These are phyloP conservation scores for Osmanthus fragrans DNA, from an alignment of 257 asterid species.

Conservation along the genomic window DNA sequence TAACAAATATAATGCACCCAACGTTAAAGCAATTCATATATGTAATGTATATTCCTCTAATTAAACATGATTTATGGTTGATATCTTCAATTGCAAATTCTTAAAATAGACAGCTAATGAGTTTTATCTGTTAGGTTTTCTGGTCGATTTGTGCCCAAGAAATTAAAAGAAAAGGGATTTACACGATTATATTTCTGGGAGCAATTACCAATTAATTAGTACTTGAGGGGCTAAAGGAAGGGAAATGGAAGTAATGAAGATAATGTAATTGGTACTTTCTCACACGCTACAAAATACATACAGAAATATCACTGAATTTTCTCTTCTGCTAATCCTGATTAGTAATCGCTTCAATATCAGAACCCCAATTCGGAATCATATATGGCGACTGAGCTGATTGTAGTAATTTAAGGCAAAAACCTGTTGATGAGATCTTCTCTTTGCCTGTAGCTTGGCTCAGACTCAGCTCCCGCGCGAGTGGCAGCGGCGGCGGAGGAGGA, in stretches of 20 bases:
- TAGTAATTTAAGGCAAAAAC: conserved; percentile 36
- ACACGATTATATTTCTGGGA: background rate
- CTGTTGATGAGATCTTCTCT: conserved; percentile 33
- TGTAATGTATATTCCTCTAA: background rate
- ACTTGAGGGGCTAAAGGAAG: background rate
- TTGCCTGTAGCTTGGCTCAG: conserved; percentile 20
- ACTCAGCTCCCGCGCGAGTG: conserved; percentile 27
- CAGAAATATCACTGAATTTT: background rate
- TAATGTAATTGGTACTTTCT: background rate
- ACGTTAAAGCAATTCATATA: too few species aligned
- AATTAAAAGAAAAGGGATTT: background rate
- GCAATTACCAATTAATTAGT: background rate
- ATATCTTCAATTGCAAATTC: background rate
- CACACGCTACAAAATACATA: background rate
- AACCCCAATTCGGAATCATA: background rate
- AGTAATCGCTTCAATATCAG: background rate
- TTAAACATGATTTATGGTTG: background rate
- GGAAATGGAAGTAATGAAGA: background rate
- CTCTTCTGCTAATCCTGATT: background rate
- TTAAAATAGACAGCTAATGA: background rate
- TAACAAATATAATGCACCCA: too few species aligned
- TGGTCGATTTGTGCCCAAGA: background rate
- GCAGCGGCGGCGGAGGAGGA: conserved; percentile 8
- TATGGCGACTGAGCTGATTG: background rate
- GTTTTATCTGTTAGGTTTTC: background rate